phyloP scores from a whole-genome alignment of 23 red algal genomes.

The Gracilaria domingensis region DNA sequence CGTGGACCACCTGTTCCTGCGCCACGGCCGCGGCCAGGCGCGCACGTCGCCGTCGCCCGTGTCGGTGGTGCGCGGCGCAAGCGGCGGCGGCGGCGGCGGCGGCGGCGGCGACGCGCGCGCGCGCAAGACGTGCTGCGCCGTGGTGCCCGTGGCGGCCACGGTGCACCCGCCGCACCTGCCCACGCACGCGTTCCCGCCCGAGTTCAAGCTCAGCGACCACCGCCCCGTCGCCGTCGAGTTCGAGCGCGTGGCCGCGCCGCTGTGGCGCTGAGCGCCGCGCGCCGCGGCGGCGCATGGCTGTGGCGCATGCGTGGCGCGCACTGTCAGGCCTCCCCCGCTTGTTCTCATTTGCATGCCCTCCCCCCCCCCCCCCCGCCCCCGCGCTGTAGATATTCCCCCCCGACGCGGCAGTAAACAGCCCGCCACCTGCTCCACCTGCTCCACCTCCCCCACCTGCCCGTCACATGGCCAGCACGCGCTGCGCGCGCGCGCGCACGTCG shows the following conservation, averaged over 20 bases:
- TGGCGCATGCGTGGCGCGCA: too few species aligned
- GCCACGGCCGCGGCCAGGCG: not conserved
- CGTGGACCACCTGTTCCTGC: conserved; percentile 60
- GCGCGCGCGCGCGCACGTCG: not conserved
- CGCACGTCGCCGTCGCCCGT: conserved; percentile 11
- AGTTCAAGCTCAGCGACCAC: conserved; percentile 56
- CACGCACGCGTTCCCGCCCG: conserved; percentile 10
- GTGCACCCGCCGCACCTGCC: conserved; percentile 40
- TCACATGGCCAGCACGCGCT: not conserved
- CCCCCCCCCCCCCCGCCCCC: too few species aligned
- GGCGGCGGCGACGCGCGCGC: too few species aligned
- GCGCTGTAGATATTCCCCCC: too few species aligned
- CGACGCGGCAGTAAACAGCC: too few species aligned
- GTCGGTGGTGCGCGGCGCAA: not conserved
- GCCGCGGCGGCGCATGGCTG: too few species aligned
- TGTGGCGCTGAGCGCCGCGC: conserved; percentile 15
- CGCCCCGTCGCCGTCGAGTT: conserved; percentile 36
- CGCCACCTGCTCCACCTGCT: too few species aligned
- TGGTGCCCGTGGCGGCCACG: not conserved
- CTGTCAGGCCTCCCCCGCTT: too few species aligned
- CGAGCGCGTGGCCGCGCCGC: not conserved
- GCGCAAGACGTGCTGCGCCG: not conserved
- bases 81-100: not conserved
- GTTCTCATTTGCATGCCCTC: too few species aligned
- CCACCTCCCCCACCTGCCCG: too few species aligned